Percentiles rank a stretch among this genome's conserved stretches.
phyloP scores from a whole-genome alignment of 1,284 basidiomycete species.

The Heterobasidion annosum region DNA sequence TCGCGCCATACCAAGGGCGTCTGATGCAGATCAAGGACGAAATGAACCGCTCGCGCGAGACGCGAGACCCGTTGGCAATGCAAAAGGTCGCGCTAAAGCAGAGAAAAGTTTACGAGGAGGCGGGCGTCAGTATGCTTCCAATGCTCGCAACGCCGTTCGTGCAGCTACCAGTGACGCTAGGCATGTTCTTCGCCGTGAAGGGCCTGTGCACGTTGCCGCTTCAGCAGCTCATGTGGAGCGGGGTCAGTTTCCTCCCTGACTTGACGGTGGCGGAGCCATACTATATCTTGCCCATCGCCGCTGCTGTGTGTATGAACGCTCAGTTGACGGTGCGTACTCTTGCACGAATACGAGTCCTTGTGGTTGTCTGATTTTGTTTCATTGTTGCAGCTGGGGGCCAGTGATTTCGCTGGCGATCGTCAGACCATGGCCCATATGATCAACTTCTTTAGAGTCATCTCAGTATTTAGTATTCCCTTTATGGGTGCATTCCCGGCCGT shows the following conservation, averaged over 20 bases:
- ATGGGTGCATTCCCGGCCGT: conserved; percentile 54
- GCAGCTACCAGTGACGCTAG: conserved; percentile 77
- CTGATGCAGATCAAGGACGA: conserved; percentile 22
- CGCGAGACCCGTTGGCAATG: conserved; percentile 44
- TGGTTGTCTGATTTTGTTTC: background rate
- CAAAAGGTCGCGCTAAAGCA: conserved; percentile 49
- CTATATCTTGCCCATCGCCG: conserved; percentile 66
- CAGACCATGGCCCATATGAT: conserved; percentile 57
- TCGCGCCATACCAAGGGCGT: conserved; percentile 50
- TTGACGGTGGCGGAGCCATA: conserved; percentile 76
- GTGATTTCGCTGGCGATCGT: conserved; percentile 45
- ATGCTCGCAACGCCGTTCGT: conserved; percentile 54
- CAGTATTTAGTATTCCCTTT: conserved; percentile 50
- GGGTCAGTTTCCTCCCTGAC: conserved; percentile 71
- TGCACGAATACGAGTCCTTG: background rate
- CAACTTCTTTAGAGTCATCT: conserved; percentile 62
- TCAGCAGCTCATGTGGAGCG: conserved; percentile 70
- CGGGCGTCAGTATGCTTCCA: conserved; percentile 58
- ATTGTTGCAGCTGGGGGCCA: conserved; percentile 7
- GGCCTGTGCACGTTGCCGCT: conserved; percentile 66
- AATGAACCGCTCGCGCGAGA: conserved; percentile 20
- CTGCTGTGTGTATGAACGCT: conserved; percentile 55
- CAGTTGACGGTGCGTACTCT: conserved; percentile 56
- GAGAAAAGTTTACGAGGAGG: conserved; percentile 56
- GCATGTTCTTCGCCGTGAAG: conserved; percentile 81